A percentile compares a stretch with the other conserved stretches of the same genome.
phyloP scores from a whole-genome alignment of 2,329 filamentous ascomycete genomes.

The Cyphellophora europaea region DNA sequence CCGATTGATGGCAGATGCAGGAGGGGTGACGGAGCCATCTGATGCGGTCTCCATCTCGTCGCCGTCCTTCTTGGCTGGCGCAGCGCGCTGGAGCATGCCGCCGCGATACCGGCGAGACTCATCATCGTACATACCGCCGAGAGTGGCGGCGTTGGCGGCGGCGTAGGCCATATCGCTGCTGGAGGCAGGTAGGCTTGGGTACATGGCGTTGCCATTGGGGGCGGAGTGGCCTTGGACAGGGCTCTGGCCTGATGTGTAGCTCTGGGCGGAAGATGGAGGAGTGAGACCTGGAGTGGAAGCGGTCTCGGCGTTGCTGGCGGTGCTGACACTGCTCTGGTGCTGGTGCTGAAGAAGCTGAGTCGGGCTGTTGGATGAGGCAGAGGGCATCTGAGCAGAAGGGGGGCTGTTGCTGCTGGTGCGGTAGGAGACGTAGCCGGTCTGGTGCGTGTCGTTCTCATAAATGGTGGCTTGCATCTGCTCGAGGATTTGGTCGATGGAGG shows the following conservation, averaged over 20 bases:
- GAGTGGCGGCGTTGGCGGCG: constrained; percentile 51
- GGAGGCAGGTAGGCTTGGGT: constrained; percentile 52
- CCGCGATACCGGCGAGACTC: constrained; percentile 50
- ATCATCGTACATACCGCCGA: constrained; percentile 51
- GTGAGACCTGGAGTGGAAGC: constrained; percentile 53
- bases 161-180: constrained; percentile 45
- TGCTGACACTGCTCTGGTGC: constrained; percentile 24
- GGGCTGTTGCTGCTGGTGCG: constrained; percentile 48
- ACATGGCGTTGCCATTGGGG: constrained; percentile 40
- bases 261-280: constrained; percentile 52
- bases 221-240: constrained; percentile 30
- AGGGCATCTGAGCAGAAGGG: constrained; percentile 30
- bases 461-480: constrained; percentile 95
- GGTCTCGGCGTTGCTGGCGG: constrained; percentile 26
- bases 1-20: constrained; percentile 15
- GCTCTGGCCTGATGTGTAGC: constrained; percentile 54
- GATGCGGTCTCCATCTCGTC: constrained; percentile 28
- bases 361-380: constrained; percentile 26
- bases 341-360: constrained; percentile 12
- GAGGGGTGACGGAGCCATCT: constrained; percentile 19
- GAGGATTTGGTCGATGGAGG: constrained; percentile 89
- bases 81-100: constrained; percentile 48
- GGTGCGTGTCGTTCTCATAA: constrained; percentile 81
- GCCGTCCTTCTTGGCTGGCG: constrained; percentile 28
- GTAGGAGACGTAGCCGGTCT: constrained; percentile 56